A percentile compares a stretch with the other conserved stretches of the same genome.
phyloP scores from a whole-genome alignment of 2,329 filamentous ascomycete species.

The Claviceps pusilla region DNA sequence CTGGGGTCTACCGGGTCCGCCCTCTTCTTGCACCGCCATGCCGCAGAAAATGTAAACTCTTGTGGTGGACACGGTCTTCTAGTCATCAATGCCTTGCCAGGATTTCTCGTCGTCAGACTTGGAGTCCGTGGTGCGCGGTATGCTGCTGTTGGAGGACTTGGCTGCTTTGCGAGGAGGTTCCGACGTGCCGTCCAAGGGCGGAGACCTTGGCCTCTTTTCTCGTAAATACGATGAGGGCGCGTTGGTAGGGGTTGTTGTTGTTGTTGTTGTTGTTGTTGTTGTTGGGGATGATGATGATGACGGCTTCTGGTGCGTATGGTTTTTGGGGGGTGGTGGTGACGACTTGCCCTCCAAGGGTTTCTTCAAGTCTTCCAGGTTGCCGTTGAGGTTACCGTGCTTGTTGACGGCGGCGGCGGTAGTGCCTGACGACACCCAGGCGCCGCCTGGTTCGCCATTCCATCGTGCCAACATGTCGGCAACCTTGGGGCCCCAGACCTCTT shows the following conservation, averaged over 20 bases:
- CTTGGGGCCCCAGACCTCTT: conserved; percentile 69
- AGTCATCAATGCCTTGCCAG: conserved; percentile 28
- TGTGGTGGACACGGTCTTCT: conserved; percentile 2
- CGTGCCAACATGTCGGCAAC: conserved; percentile 35
- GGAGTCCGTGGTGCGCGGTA: neutral
- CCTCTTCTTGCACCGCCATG: no score
- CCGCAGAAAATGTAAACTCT: no score
- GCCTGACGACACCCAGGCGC: conserved; percentile 11
- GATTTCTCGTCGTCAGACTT: conserved; percentile 25
- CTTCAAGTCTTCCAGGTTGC: no score
- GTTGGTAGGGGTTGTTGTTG: neutral
- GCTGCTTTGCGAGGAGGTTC: conserved; percentile 16
- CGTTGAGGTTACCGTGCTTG: no score
- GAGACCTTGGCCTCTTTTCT: conserved; percentile 19
- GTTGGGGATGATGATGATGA: neutral
- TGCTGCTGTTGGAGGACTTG: conserved; percentile 4
- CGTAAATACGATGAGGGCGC: conserved; percentile 3
- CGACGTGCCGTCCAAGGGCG: conserved; percentile 11
- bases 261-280: no score
- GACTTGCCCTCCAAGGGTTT: no score
- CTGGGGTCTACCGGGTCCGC: no score
- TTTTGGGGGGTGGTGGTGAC: conserved; percentile 5
- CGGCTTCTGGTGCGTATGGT: conserved; percentile 4
- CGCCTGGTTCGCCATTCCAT: conserved; percentile 24
- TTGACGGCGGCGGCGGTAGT: conserved; percentile 1